Evolutionary conservation across 2,329 filamentous ascomycete genomes (phyloP), one percentile per base, ranked within the genome.

Genomic region (Hypoxylon sp.): DNA sequence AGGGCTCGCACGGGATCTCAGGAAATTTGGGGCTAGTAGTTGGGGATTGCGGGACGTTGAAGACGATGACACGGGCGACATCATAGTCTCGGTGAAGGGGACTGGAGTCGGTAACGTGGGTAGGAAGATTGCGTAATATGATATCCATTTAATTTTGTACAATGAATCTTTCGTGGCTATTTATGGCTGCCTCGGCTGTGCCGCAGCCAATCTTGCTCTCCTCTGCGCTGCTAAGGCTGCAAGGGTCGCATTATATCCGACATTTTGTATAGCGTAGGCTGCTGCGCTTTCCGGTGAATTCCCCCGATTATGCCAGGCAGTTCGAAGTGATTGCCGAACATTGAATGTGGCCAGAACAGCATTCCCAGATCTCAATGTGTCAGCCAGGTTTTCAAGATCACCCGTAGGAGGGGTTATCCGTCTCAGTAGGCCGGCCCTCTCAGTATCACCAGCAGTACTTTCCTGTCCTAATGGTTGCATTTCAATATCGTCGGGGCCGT

Each of bases 101-200:
- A 90, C 89, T 73, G 96, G 96, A 45, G 92, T 99, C 63, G 96
- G 96, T 29, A 99, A 98, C 77, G 92, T 98, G 51, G 95, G 95
- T 56, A 88, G 94, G 75, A 98, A 98, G 82, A 91, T 97, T 74
- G 86, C 85, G 73, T 88, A 79, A 59, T 70, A 62, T 71, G 71
- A 67, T 73, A 69, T 71, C 70, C 70, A 70, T 68, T 70, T 71
- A 69, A 67, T 72, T 74, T 71, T 74, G 66, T 75, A 74, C 69
- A 73, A 55, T 58, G 54, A 41, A 68, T 68, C 46, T 69, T 53
- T 60, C 52, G 48, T 67, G 62, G 19, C 48, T 70, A 66, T 67
- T 73, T 63, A 73, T 55, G 67, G 57, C 58, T 70, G 69, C 47
- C 73, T 73, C 54, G 66, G 65, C 60, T 74, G 75, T 47, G 70